Evolutionary conservation across 2,329 filamentous ascomycete species (phyloP).

Genomic region (Alternaria atra): DNA sequence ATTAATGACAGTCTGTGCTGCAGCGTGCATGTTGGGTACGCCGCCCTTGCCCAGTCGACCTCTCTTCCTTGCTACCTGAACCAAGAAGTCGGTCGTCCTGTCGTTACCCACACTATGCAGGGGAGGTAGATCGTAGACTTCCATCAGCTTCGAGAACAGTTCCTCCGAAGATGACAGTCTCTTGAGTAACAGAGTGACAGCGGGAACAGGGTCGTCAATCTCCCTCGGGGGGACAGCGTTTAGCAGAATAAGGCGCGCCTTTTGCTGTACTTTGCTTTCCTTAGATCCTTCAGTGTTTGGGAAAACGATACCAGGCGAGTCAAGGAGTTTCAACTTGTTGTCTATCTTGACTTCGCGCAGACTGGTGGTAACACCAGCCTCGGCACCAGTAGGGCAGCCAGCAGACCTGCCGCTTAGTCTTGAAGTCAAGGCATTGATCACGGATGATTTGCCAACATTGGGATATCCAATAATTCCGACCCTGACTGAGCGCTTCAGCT

Average conservation of each 20-base stretch:
- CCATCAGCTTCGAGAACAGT: slow-evolving; percentile 79
- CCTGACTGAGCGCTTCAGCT: slow-evolving; percentile 87
- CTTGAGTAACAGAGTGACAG: slow-evolving; percentile 83
- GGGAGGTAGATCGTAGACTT: slow-evolving; percentile 84
- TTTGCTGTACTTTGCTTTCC: slow-evolving; percentile 71
- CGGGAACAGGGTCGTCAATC: slow-evolving; percentile 90
- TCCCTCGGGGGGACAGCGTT: slow-evolving; percentile 94
- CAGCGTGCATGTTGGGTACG: slow-evolving; percentile 85
- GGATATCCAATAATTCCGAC: slow-evolving; percentile 96
- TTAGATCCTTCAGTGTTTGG: slow-evolving; percentile 67
- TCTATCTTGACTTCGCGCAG: slow-evolving; percentile 92
- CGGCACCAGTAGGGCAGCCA: slow-evolving; percentile 87
- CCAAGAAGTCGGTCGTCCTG: slow-evolving; percentile 85
- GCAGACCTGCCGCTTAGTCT: slow-evolving; percentile 73
- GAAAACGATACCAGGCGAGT: slow-evolving; percentile 95
- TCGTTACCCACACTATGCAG: slow-evolving; percentile 76
- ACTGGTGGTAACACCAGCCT: slow-evolving; percentile 90
- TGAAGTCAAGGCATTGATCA: slow-evolving; percentile 90
- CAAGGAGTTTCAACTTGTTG: slow-evolving; percentile 90
- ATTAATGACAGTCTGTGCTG: slow-evolving; percentile 92
- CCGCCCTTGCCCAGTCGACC: slow-evolving; percentile 89
- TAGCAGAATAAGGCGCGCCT: slow-evolving; percentile 83
- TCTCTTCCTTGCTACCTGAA: slow-evolving; percentile 93
- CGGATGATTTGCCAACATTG: slow-evolving; percentile 95
- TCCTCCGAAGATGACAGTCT: slow-evolving; percentile 77